Percentiles rank a stretch among this genome's conserved stretches.
Conservation (phyloP, 2,329 filamentous ascomycete genomes). For the Aspergillus neotritici region DNA sequence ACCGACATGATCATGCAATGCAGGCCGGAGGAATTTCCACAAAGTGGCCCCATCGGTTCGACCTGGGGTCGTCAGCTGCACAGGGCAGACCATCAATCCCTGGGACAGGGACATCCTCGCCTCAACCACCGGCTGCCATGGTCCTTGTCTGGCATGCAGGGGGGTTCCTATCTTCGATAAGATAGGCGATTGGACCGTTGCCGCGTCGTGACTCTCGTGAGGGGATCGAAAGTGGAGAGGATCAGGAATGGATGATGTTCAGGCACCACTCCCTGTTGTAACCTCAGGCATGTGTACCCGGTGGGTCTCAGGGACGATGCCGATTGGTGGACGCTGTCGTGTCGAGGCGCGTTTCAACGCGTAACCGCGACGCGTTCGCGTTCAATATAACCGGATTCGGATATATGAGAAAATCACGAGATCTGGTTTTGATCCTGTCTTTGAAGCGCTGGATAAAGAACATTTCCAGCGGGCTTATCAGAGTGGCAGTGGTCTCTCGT, state of each 20-base stretch:
- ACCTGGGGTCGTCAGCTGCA: background rate
- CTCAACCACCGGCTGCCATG: slow-evolving; percentile 7
- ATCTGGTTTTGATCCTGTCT: background rate
- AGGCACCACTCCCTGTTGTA: background rate
- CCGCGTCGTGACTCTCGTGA: slow-evolving; percentile 2
- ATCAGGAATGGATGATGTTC: background rate
- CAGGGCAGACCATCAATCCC: background rate
- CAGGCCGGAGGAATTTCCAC: slow-evolving; percentile 1
- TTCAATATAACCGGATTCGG: slow-evolving; percentile 12
- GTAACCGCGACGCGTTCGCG: slow-evolving; percentile 10
- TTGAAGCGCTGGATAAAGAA: background rate
- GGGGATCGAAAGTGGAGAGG: slow-evolving; percentile 2
- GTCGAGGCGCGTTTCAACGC: slow-evolving; percentile 1
- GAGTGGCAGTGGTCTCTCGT: too few species aligned
- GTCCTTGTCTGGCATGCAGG: background rate
- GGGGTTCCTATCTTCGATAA: slow-evolving; percentile 9
- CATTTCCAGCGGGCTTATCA: too few species aligned
- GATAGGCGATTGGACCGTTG: slow-evolving; percentile 12
- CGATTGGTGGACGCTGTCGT: slow-evolving; percentile 8
- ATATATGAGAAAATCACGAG: background rate
- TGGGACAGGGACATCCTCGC: slow-evolving; percentile 2
- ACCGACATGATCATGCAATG: slow-evolving; percentile 8
- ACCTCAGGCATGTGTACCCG: background rate
- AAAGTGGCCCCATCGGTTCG: background rate
- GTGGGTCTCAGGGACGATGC: slow-evolving; percentile 21